Conservation (phyloP, 257 asterid species). For the Nicotiana attenuata region DNA sequence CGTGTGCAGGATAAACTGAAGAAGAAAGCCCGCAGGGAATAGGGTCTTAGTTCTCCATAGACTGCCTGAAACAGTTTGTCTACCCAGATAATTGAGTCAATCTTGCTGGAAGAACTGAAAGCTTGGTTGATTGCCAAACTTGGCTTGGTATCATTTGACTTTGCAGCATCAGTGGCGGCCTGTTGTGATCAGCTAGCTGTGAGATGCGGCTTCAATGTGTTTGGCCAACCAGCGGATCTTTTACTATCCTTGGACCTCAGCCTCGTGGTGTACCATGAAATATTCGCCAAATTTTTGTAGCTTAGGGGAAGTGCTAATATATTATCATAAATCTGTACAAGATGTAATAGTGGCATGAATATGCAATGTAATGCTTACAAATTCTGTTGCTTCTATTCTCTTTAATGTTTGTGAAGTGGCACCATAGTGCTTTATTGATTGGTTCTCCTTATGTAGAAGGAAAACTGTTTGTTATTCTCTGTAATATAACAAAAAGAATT, state of each 20-base stretch:
- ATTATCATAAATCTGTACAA: not conserved
- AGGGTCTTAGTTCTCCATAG: not conserved
- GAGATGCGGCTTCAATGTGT: not conserved
- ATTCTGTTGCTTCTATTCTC: not conserved
- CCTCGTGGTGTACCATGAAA: not conserved
- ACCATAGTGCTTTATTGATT: not conserved
- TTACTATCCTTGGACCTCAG: not conserved
- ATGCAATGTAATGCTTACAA: not conserved
- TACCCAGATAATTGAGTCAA: not conserved
- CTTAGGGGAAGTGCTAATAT: not conserved
- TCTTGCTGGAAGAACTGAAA: constrained; percentile 4
- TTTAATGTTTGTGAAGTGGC: not conserved
- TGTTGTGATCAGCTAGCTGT: not conserved
- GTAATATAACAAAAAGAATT: not conserved
- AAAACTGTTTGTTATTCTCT: not conserved
- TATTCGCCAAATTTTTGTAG: constrained; percentile 1
- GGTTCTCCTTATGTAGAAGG: not conserved
- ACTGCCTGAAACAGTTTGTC: not conserved
- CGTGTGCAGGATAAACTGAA: constrained; percentile 60
- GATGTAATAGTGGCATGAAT: not conserved
- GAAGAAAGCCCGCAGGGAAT: constrained; percentile 56
- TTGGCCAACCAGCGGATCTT: not conserved
- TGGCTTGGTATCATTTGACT: not conserved
- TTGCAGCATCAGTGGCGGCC: not conserved
- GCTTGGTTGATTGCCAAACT: not conserved